Evolutionary conservation across 2,329 filamentous ascomycete species (phyloP), one percentile per base, ranked within the genome.

Genomic region (Akanthomyces uredinophilus): DNA sequence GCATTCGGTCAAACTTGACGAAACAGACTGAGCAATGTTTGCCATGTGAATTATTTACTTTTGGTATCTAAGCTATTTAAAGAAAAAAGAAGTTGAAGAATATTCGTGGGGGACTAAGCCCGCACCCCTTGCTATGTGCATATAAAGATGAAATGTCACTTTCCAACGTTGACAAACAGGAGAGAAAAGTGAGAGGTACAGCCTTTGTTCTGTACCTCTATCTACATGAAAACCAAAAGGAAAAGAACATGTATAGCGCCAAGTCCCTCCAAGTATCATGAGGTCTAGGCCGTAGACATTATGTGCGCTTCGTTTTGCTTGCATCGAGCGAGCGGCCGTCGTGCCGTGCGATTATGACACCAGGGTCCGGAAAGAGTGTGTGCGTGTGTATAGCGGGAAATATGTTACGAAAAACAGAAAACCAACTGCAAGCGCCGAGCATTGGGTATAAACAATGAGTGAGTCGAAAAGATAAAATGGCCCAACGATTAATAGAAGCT

Each of bases 61-160:
- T 66, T 68, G 65, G 64, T 68, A 70, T 69, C 64, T 63, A 67
- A 69, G 64, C 66, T 68, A 68, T 60, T 32, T 66, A 66, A 66
- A 58, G 63, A 63, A 68, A 29, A 54, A 53, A 55, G 18, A 44
- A 35, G 41, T 27, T n/a, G 22, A 55, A 54, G 27, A 55, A 61
- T 61, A 61, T 61, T 61, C 59, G 43, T 61, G 43, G 50, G 59
- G 43, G 43, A 7, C 18, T n/a, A 22, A 54, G n/a, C 43, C 39
- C 51, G 50, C 59, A 53, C 27, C 29, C 22, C 14, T 27, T 53
- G 37, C n/a, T 41, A 61, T 61, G 59, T 61, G 51, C 59, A 60
- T 61, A 54, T 61, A 54, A 61, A 61, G 50, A 54, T 61, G 22
- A 47, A 46, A 49, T 61, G 50, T 41, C 51, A 43, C 32, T 61